phyloP scores from a whole-genome alignment of 768 basidiomycete species.

The Rhizopogon salebrosus region DNA sequence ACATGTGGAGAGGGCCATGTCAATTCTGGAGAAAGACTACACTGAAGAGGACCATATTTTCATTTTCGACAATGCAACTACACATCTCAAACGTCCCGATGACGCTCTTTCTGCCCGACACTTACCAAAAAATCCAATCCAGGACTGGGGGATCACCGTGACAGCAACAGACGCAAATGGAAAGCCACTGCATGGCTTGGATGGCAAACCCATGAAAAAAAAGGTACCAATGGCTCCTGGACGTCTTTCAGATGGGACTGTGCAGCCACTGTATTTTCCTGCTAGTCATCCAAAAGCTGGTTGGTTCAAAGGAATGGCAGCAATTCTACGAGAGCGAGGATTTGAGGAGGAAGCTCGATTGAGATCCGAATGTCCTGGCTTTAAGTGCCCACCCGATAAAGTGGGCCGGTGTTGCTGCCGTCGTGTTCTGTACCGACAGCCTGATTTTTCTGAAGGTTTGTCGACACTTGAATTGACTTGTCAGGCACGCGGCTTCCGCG shows the following conservation, averaged over 20 bases:
- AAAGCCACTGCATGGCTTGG: constrained; percentile 3
- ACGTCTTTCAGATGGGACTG: constrained; percentile 8
- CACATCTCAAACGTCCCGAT: constrained; percentile 17
- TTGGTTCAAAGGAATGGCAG: constrained; percentile 26
- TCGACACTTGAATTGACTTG: constrained; percentile 27
- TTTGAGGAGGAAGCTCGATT: constrained; percentile 1
- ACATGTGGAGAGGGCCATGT: constrained; percentile 22
- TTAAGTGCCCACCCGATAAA: constrained; percentile 15
- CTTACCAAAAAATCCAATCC: constrained; percentile 11
- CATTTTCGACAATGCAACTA: constrained; percentile 21
- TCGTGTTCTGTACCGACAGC: constrained; percentile 27
- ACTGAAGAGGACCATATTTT: constrained; percentile 27
- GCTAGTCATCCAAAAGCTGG: constrained; percentile 15
- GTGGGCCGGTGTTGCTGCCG: constrained; percentile 19
- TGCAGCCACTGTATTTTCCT: constrained; percentile 20
- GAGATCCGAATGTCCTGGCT: constrained; percentile 18
- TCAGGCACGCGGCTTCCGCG: constrained; percentile 19
- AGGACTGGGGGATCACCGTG: constrained; percentile 8
- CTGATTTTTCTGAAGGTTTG: constrained; percentile 28
- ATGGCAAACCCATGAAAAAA: constrained; percentile 13
- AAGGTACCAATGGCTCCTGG: constrained; percentile 11
- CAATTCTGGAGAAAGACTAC: constrained; percentile 21
- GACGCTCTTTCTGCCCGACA: constrained; percentile 15
- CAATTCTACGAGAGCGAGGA: background rate
- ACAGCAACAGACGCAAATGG: constrained; percentile 13